phyloP scores from a whole-genome alignment of 2,329 filamentous ascomycete genomes.

The Thielaviopsis musarum region DNA sequence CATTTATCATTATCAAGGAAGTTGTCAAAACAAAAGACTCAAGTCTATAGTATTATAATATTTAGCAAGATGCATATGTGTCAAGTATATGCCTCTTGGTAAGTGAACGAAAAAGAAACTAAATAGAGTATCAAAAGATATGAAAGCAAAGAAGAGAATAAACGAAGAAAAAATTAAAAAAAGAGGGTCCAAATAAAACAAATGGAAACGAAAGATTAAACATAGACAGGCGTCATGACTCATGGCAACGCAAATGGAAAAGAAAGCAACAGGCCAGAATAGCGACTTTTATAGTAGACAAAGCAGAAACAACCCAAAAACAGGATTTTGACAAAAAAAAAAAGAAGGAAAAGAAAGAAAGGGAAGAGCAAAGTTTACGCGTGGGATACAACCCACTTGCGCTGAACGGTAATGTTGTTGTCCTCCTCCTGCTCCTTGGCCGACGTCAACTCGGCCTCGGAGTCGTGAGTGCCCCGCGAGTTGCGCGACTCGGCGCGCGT shows the following conservation, averaged over 20 bases:
- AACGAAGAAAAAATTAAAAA: neutral
- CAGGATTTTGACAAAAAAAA: neutral
- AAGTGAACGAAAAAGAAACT: neutral
- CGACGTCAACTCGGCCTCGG: conserved; percentile 7
- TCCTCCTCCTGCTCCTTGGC: conserved; percentile 5
- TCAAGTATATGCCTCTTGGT: too few species aligned
- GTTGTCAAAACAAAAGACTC: too few species aligned
- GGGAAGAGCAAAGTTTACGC: neutral
- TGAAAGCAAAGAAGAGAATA: neutral
- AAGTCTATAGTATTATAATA: too few species aligned
- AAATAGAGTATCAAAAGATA: neutral
- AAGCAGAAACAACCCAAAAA: too few species aligned
- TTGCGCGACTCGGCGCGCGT: conserved; percentile 8
- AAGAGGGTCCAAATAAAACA: neutral
- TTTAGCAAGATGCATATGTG: too few species aligned
- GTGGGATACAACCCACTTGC: conserved; percentile 12
- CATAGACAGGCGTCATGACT: neutral
- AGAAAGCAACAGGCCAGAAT: neutral
- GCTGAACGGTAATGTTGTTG: conserved; percentile 9
- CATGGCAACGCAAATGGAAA: neutral
- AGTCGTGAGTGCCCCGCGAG: conserved; percentile 8
- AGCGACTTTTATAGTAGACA: neutral
- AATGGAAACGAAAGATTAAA: neutral
- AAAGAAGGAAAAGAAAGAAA: neutral
- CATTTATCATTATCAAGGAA: too few species aligned